Conservation (phyloP, 139 green algal species). For the Microglena sp. region DNA sequence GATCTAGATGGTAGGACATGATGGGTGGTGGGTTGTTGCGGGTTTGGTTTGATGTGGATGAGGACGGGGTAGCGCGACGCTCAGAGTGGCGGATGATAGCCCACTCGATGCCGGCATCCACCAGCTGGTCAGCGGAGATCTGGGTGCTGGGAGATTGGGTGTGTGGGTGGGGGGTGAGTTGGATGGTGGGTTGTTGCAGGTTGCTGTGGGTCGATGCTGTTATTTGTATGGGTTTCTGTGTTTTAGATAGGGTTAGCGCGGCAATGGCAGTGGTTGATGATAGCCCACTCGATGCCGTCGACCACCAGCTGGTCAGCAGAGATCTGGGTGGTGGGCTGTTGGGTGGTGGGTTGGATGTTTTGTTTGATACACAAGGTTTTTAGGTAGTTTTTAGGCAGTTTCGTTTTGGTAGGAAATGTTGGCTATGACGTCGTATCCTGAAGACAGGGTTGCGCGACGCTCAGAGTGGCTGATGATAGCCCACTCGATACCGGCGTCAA, state of each 20-base stretch:
- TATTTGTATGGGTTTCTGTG: too few species aligned
- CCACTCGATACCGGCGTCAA: conserved; percentile 66
- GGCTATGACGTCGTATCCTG: conserved; percentile 29
- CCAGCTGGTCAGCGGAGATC: conserved; percentile 63
- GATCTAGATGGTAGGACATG: conserved; percentile 92
- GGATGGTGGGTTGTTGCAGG: too few species aligned
- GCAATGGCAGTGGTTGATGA: conserved; percentile 91
- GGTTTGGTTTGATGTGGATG: conserved; percentile 78
- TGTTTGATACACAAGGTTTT: too few species aligned
- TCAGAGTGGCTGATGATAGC: conserved; percentile 96
- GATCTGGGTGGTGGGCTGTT: conserved; percentile 86
- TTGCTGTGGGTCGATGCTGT: too few species aligned
- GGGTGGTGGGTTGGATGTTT: too few species aligned
- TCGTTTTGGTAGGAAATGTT: conserved; percentile 81
- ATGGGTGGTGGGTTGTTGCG: too few species aligned
- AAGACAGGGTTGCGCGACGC: conserved; percentile 35
- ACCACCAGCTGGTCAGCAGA: neutral
- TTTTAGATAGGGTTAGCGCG: conserved; percentile 32
- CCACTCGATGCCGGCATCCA: conserved; percentile 80
- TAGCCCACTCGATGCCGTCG: neutral
- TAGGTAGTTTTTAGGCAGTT: too few species aligned
- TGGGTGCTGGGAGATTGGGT: too few species aligned
- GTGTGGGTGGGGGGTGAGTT: too few species aligned
- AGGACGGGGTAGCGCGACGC: conserved; percentile 63
- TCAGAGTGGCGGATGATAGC: conserved; percentile 95